phyloP scores from a whole-genome alignment of 768 basidiomycete species.

The Mycena capillaripes region DNA sequence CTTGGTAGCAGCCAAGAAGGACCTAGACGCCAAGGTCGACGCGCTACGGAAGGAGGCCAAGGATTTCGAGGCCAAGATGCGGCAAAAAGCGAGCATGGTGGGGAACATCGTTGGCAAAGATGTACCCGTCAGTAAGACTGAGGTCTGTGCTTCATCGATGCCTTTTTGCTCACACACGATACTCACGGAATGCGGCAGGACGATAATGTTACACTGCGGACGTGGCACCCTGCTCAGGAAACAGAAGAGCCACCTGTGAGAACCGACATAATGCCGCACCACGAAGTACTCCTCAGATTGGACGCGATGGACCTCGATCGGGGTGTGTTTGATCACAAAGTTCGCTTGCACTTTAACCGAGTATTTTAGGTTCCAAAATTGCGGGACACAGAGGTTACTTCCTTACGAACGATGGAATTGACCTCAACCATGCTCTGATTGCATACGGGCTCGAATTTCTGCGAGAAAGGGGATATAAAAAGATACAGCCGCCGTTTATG shows the following conservation, averaged over 20 bases:
- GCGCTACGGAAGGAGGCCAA: conserved; percentile 82
- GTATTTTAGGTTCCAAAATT: conserved; percentile 84
- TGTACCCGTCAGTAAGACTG: conserved; percentile 88
- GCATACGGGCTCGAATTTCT: conserved; percentile 96
- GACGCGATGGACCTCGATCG: conserved; percentile 98
- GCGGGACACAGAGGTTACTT: conserved; percentile 97
- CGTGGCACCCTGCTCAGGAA: conserved; percentile 89
- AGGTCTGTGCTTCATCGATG: conserved; percentile 65
- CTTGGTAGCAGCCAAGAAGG: conserved; percentile 85
- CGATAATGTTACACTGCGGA: conserved; percentile 86
- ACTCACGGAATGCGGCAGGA: conserved; percentile 66
- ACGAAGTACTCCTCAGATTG: conserved; percentile 93
- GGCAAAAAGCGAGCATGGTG: conserved; percentile 82
- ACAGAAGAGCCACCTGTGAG: conserved; percentile 79
- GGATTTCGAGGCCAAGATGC: conserved; percentile 84
- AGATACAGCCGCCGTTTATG: conserved; percentile 97
- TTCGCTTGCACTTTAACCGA: conserved; percentile 10
- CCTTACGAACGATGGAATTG: conserved; percentile 94
- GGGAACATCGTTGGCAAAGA: conserved; percentile 94
- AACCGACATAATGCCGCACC: conserved; percentile 92
- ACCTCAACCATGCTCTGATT: conserved; percentile 97
- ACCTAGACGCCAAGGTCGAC: conserved; percentile 86
- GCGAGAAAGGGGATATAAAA: conserved; percentile 86
- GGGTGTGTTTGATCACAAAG: conserved; percentile 61
- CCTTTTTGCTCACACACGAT: neutral